phyloP scores from a whole-genome alignment of 306 rosid genomes.

The Medicago arabica region DNA sequence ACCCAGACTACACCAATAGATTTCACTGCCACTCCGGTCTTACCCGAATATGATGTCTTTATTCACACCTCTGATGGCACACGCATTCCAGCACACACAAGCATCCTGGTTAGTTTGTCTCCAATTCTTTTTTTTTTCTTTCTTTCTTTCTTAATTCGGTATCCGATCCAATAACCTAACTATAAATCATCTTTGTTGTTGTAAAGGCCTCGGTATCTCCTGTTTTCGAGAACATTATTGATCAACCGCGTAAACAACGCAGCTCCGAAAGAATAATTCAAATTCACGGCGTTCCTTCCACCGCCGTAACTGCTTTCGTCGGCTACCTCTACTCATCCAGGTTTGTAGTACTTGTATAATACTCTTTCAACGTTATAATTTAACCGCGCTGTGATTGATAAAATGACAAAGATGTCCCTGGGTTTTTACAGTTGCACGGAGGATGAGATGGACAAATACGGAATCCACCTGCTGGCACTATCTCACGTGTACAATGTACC shows the following conservation, averaged over 20 bases:
- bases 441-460: conserved; percentile 72
- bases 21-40: conserved; percentile 25
- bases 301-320: conserved; percentile 73
- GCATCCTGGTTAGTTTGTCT: conserved; percentile 60
- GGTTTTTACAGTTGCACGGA: conserved; percentile 57
- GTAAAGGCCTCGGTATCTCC: conserved; percentile 74
- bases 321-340: conserved; percentile 74
- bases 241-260: conserved; percentile 69
- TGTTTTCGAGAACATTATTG: conserved; percentile 71
- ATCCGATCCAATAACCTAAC: too few species aligned
- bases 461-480: conserved; percentile 78
- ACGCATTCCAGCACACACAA: conserved; percentile 75
- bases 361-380: too few species aligned
- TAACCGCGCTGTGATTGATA: neutral
- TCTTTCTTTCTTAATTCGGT: too few species aligned
- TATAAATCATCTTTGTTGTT: too few species aligned
- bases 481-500: conserved; percentile 89
- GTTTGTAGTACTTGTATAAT: conserved; percentile 42
- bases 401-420: conserved; percentile 49
- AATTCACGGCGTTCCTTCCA: conserved; percentile 83
- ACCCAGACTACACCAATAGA: conserved; percentile 33
- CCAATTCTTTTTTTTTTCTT: neutral
- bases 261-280: conserved; percentile 65
- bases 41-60: conserved; percentile 75
- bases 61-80: conserved; percentile 73